Evolutionary conservation across 2,329 filamentous ascomycete genomes (phyloP), one percentile per base, ranked within the genome.

Genomic region (Hymenoscyphus repandus): DNA sequence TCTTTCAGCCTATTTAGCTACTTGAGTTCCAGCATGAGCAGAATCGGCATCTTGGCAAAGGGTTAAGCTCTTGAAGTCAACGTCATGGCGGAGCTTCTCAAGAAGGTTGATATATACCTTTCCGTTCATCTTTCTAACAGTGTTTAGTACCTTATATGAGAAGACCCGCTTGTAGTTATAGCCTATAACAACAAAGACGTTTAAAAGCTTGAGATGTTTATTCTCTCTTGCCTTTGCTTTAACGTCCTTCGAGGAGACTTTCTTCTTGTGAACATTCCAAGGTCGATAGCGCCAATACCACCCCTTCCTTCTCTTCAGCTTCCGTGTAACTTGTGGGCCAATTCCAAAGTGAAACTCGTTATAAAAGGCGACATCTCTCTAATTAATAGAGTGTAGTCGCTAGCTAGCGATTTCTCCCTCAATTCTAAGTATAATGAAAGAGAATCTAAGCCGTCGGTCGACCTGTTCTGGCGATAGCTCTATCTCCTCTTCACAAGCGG

Each of bases 171-270:
- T 1, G 11, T 22, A 46, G 13, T 46, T 46, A 13, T 20, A 46
- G 12, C 32, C 17, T 6, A 46, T 22, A 2, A 37, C 33, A 3
- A 46, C 15, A 13, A 36, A 36, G 12, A 46, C n/a, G 13, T 38
- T 46, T 13, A 50, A 5, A 20, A 50, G 41, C 27, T 39, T 33
- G 5, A 50, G 34, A 9, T 39, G 40, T 6, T 50, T 11, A 1
- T 50, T 17, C 27, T 50, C 42, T 40, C 48, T 37, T 22, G 42
- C 41, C 12, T 50, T 50, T 11, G 20, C 48, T 17, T 45, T 50
- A 12, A 20, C 40, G 13, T 50, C 48, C 27, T 50, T 50, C n/a
- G 34, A 1, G 1, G 36, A 39, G 22, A 50, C 27, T 33, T 50
- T 45, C 42, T 50, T 50, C 6, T 31, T 10, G 2, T 50, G 22